Evolutionary conservation across 176 grass and related monocot species (phyloP).

Genomic region (Rhynchospora breviuscula): DNA sequence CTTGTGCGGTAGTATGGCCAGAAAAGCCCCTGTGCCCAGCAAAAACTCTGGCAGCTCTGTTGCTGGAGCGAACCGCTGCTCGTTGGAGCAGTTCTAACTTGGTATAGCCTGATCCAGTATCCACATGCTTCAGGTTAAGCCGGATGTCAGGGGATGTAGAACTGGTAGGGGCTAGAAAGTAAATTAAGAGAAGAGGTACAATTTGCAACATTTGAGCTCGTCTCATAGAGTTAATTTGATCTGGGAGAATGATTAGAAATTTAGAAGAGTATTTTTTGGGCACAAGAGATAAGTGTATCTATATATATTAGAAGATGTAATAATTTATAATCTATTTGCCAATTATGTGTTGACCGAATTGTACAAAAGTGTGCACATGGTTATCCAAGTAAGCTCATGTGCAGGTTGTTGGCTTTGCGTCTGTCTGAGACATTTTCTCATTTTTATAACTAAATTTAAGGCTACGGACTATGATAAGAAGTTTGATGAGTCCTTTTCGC

Average conservation of each 20-base stretch:
- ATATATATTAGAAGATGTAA: not conserved
- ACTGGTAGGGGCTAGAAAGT: not conserved
- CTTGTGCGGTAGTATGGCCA: not conserved
- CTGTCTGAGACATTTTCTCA: not conserved
- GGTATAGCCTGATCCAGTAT: constrained; percentile 30
- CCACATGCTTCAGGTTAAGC: constrained; percentile 44
- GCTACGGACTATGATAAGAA: not conserved
- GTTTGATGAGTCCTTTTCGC: not conserved
- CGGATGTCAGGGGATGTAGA: constrained; percentile 15
- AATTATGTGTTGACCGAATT: constrained; percentile 20
- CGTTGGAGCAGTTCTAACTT: constrained; percentile 43
- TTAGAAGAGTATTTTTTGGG: not conserved
- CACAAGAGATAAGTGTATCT: not conserved
- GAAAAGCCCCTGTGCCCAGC: not conserved
- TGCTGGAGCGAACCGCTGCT: constrained; percentile 35
- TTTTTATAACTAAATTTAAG: not conserved
- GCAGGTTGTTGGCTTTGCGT: constrained; percentile 26
- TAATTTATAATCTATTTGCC: not conserved
- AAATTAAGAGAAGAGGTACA: constrained; percentile 36
- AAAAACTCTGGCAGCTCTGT: constrained; percentile 6
- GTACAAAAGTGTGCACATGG: constrained; percentile 18
- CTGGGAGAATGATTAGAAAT: not conserved
- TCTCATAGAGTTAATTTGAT: constrained; percentile 17
- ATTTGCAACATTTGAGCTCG: constrained; percentile 30
- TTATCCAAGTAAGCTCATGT: constrained; percentile 21